phyloP scores from a whole-genome alignment of 2,329 filamentous ascomycete genomes.

The Microthyrium microscopicum region DNA sequence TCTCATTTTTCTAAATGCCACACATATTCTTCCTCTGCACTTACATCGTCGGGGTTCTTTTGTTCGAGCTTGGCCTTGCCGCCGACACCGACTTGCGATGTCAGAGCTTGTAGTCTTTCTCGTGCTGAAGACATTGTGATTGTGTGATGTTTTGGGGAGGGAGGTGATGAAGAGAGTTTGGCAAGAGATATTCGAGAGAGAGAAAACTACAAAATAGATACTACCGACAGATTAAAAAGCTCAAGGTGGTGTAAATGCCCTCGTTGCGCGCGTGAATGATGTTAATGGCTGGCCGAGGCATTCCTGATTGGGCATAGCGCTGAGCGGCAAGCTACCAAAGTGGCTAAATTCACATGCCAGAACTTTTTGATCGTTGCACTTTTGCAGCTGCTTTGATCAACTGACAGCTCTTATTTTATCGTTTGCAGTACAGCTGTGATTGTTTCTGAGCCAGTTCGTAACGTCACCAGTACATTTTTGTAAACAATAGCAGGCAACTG shows the following conservation, averaged over 20 bases:
- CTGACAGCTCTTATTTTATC: too few relatives aligned
- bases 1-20: background rate
- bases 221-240: too few relatives aligned
- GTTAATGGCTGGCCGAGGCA: background rate
- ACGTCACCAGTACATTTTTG: too few relatives aligned
- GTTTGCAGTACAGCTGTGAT: too few relatives aligned
- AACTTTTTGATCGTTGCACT: too few relatives aligned
- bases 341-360: background rate
- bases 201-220: too few relatives aligned
- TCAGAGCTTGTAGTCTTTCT: constrained; percentile 41
- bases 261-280: background rate
- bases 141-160: background rate
- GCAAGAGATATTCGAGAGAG: background rate
- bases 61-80: constrained; percentile 28
- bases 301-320: background rate
- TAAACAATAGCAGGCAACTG: too few relatives aligned
- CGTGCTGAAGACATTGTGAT: constrained; percentile 25
- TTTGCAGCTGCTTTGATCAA: too few relatives aligned
- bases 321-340: background rate
- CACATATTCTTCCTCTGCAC: constrained; percentile 8
- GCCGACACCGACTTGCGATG: constrained; percentile 21
- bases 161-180: background rate
- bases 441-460: too few relatives aligned
- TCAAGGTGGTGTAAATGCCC: background rate
- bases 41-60: constrained; percentile 41